phyloP scores from a whole-genome alignment of 306 rosid species.

The Cicer chorassanicum region DNA sequence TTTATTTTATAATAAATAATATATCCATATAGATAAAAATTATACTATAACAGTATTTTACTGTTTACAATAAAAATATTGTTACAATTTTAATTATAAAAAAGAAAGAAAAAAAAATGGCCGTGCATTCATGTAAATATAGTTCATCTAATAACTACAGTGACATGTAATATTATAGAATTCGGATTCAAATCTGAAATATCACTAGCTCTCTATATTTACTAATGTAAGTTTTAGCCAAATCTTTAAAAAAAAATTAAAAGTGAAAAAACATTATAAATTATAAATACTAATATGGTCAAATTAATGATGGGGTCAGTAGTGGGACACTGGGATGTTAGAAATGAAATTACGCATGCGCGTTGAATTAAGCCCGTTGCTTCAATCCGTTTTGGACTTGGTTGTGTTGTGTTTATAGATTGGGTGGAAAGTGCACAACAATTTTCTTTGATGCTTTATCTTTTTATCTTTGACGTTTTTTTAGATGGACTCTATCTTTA shows the following conservation, averaged over 20 bases:
- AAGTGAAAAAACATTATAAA: too few relatives aligned
- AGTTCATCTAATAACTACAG: too few relatives aligned
- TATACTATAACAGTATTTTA: too few relatives aligned
- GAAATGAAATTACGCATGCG: neutral
- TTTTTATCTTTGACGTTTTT: neutral
- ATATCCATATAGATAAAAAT: too few relatives aligned
- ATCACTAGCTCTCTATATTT: too few relatives aligned
- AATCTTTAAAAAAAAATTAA: too few relatives aligned
- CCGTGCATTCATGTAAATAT: neutral
- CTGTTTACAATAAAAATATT: too few relatives aligned
- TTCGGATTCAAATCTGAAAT: too few relatives aligned
- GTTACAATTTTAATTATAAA: neutral
- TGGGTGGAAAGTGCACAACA: slow-evolving; percentile 5
- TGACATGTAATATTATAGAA: too few relatives aligned
- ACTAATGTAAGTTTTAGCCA: too few relatives aligned
- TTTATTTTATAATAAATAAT: too few relatives aligned
- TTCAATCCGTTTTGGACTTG: slow-evolving; percentile 4
- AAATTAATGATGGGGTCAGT: neutral
- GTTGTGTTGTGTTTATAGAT: slow-evolving; percentile 3
- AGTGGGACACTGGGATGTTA: neutral
- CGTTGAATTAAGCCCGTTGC: neutral
- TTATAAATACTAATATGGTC: neutral
- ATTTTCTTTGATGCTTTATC: neutral
- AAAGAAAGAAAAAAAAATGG: neutral
- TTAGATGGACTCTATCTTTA: neutral